phyloP scores from a whole-genome alignment of 140 eudicot genomes.

The Senecio squalidus region DNA sequence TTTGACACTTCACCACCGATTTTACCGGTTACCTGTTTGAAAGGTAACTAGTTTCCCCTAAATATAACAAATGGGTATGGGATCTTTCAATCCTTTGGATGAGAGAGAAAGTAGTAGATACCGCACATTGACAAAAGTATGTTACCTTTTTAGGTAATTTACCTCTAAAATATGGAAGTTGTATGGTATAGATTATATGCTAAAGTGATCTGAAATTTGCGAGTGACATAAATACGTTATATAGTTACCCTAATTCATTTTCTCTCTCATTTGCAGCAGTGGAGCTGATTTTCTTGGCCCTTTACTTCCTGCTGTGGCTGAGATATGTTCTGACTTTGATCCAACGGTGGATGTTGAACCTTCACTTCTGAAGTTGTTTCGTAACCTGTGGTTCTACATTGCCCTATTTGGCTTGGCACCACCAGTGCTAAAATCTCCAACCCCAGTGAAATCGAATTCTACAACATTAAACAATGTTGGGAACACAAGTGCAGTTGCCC shows the following conservation, averaged over 20 bases:
- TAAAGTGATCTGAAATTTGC: conserved; percentile 3
- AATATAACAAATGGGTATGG: too few relatives aligned
- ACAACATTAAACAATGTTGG: conserved; percentile 72
- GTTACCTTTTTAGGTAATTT: background rate
- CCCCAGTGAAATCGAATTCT: conserved; percentile 53
- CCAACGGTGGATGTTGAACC: conserved; percentile 87
- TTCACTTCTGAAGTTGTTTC: conserved; percentile 84
- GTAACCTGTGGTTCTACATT: conserved; percentile 95
- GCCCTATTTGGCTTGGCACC: conserved; percentile 99
- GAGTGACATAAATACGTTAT: background rate
- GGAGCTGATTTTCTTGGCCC: conserved; percentile 99
- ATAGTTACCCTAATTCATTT: conserved; percentile 9
- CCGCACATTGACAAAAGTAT: too few relatives aligned
- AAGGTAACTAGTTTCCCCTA: too few relatives aligned
- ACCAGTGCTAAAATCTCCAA: conserved; percentile 60
- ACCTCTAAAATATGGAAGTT: background rate
- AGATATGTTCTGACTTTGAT: conserved; percentile 92
- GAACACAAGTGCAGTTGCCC: conserved; percentile 61
- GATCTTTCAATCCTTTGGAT: too few relatives aligned
- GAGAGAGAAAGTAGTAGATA: too few relatives aligned
- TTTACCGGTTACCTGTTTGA: too few relatives aligned
- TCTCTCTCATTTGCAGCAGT: conserved; percentile 52
- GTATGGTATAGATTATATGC: background rate
- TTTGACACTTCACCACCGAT: too few relatives aligned
- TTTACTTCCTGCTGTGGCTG: conserved; percentile 97